Conservation (phyloP, 176 grass and related monocot species). For the Pontederia crassipes region DNA sequence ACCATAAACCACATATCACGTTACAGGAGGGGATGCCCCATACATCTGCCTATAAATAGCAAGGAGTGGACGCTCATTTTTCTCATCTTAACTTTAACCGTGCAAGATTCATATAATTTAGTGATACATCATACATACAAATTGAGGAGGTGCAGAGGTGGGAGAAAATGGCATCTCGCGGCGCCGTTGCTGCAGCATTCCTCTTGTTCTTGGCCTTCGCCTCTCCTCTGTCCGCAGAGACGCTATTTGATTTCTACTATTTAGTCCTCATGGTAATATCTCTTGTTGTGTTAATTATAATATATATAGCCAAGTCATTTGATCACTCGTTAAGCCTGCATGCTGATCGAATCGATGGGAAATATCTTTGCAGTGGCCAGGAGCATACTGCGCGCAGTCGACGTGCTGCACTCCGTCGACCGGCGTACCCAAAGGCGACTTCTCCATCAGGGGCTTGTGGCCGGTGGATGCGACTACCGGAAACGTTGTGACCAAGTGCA, state of each 20-base stretch:
- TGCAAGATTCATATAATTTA: too few relatives aligned
- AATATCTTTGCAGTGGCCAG: conserved; percentile 28
- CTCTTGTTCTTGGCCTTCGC: background rate
- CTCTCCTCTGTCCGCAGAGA: background rate
- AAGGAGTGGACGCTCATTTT: too few relatives aligned
- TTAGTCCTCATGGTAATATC: conserved; percentile 29
- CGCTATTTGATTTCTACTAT: conserved; percentile 34
- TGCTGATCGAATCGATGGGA: too few relatives aligned
- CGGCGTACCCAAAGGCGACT: conserved; percentile 31
- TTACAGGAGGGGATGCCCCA: too few relatives aligned
- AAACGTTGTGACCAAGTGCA: conserved; percentile 20
- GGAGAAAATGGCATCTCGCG: background rate
- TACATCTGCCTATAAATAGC: too few relatives aligned
- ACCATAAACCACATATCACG: too few relatives aligned
- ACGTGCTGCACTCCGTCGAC: conserved; percentile 30
- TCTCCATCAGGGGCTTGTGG: conserved; percentile 21
- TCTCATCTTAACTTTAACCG: too few relatives aligned
- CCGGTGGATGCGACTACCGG: conserved; percentile 12
- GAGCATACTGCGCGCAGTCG: conserved; percentile 30
- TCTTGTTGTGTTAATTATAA: too few relatives aligned
- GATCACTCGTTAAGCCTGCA: too few relatives aligned
- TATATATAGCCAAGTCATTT: too few relatives aligned
- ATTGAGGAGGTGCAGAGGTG: background rate
- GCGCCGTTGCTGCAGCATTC: background rate
- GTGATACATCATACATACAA: too few relatives aligned